Base-by-base conservation (phyloP, 2,329 filamentous ascomycete species). In the Chlorencoelia australis region DNA sequence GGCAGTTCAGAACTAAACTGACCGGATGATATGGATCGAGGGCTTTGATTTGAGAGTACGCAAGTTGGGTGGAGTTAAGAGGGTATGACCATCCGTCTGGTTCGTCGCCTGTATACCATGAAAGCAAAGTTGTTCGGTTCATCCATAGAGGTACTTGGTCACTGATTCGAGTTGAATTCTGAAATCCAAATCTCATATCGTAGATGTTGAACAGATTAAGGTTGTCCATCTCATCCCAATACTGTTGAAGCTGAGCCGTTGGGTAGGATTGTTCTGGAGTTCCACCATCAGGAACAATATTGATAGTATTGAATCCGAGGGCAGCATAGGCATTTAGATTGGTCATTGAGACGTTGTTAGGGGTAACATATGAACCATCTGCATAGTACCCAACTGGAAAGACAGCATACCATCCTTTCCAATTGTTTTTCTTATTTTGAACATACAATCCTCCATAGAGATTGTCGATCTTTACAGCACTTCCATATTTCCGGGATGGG, bases 101-200 rank as follows among this genome's bases (percentile, higher is more conserved):
- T 41, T 71, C 68, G 44, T 72, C 68, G 11, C 59, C 56, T 61
- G 74, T 75, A n/a, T 75, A 56, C 5, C 69, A 46, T 20, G 77
- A 54, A 1, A 75, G 71, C 0, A 64, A 58, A 2, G 47, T 49
- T 67, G 55, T 49, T 4, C 50, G 40, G 35, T 56, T 44, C 24
- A 45, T 42, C 49, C 49, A 54, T 3, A 50, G 30, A 2, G 32
- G 42, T 4, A 55, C 51, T 37, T 56, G 52, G 7, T 49, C 44
- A 2, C 26, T 30, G 4, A 56, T 56, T 73, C 75, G 9, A 1
- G 52, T 52, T 2, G 34, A 21, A 30, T 56, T 54, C 25, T 47
- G 47, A 30, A 52, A 56, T 0, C 48, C 44, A 20, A 50, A 53
- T 9, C 52, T 43, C 48, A 56, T 47, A 11, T 54, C 50, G 33